phyloP scores from a whole-genome alignment of 202 grass and related monocot genomes.

The Miscanthus sacchariflorus region DNA sequence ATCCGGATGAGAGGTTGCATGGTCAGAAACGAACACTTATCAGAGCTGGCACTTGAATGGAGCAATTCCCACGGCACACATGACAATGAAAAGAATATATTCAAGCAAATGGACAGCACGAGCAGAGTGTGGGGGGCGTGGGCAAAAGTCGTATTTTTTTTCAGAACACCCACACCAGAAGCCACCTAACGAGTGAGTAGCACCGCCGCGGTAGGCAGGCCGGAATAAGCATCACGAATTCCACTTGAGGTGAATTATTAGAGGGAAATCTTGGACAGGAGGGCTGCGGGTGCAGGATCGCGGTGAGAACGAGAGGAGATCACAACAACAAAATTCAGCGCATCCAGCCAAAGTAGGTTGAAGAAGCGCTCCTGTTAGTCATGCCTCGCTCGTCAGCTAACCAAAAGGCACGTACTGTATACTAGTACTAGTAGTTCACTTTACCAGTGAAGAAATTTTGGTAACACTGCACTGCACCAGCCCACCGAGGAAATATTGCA shows the following conservation, averaged over 20 bases:
- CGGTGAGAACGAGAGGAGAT: not conserved
- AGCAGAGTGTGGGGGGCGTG: not conserved
- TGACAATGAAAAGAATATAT: slow-evolving; percentile 50
- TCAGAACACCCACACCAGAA: slow-evolving; percentile 49
- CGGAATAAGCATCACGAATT: slow-evolving; percentile 41
- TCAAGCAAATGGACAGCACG: slow-evolving; percentile 34
- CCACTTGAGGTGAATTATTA: slow-evolving; percentile 23
- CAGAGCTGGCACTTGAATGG: not conserved
- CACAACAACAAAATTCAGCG: not conserved
- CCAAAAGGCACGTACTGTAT: not conserved
- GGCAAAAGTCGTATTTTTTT: slow-evolving; percentile 7
- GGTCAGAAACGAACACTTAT: slow-evolving; percentile 35
- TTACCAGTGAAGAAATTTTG: not conserved
- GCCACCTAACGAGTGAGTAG: slow-evolving; percentile 39
- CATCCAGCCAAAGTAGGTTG: not conserved
- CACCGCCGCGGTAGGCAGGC: slow-evolving; percentile 10
- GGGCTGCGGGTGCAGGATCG: not conserved
- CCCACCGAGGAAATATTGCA: not conserved
- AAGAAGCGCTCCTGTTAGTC: slow-evolving; percentile 1
- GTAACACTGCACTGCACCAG: not conserved
- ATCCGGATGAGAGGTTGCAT: slow-evolving; percentile 30
- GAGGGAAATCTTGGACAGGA: not conserved
- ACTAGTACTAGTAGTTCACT: not conserved
- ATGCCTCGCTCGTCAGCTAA: not conserved
- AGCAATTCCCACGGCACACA: slow-evolving; percentile 33